Percentiles rank a stretch among this genome's conserved stretches.
Conservation (phyloP, 176 grass and related monocot genomes). For the Triticum urartu region DNA sequence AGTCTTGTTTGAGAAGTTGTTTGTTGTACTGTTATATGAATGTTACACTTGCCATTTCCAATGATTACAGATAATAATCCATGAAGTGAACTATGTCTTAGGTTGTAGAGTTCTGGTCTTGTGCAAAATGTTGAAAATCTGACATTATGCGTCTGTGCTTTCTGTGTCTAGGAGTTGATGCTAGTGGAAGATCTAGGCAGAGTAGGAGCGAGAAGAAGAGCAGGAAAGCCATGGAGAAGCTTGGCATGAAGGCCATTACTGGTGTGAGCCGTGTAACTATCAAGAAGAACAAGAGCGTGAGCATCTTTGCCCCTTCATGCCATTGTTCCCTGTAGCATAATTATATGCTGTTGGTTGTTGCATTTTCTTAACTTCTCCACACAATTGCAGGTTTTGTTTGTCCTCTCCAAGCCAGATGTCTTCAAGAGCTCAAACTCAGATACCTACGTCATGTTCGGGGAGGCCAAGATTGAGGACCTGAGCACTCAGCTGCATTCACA, state of each 20-base stretch:
- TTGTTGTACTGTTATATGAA: not conserved
- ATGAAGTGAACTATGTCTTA: not conserved
- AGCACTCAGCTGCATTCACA: slow-evolving; percentile 34
- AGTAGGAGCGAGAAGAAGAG: slow-evolving; percentile 46
- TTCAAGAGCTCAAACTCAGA: slow-evolving; percentile 38
- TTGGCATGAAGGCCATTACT: slow-evolving; percentile 39
- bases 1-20: not conserved
- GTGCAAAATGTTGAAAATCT: not conserved
- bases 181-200: slow-evolving; percentile 32
- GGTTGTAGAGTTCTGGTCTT: not conserved
- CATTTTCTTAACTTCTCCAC: not conserved
- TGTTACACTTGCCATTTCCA: not conserved
- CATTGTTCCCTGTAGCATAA: not conserved
- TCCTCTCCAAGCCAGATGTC: slow-evolving; percentile 40
- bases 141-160: not conserved
- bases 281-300: slow-evolving; percentile 46
- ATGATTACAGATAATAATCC: not conserved
- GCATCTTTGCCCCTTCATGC: not conserved
- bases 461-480: slow-evolving; percentile 41
- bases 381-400: slow-evolving; percentile 20
- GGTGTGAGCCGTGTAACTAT: slow-evolving; percentile 43
- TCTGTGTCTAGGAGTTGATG: slow-evolving; percentile 26
- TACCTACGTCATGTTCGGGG: slow-evolving; percentile 32
- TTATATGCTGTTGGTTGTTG: not conserved
- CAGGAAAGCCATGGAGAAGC: slow-evolving; percentile 37